Evolutionary conservation across 129 eudicot species (phyloP), one percentile per base, ranked within the genome.

Genomic region (Centaurea solstitialis): DNA sequence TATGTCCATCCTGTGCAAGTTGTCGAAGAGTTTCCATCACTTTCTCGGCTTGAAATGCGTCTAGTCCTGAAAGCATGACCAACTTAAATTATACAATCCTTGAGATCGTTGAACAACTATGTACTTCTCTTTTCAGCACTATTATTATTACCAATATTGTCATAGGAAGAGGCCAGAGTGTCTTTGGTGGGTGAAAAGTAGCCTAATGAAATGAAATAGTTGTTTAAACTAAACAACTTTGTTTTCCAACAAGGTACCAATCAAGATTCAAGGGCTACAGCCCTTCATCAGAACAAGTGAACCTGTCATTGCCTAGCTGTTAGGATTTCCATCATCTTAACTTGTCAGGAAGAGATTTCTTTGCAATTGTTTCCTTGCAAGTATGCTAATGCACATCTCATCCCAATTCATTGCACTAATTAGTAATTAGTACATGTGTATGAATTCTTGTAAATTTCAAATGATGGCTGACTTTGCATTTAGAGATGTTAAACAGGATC

Each of bases 41-140:
- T 83, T 91, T 93, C 82, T 93, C 99, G 57, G 99, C 97, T 85
- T 96, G 99, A 81, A 96, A 96, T 22, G 99, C 99, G 75, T 96
- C 99, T 68, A 96, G 98, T 76, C 99, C 99, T 96, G 91, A 85
- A 87, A 74, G 64, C 53, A 75, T 30, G 82, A 75, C 75, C 78
- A 65, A 41, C 35, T 75, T 79, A 74, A 37, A 22, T 68, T n/a
- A 59, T 35, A 21, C 2, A 35, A 53, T 20, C 5, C 61, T 62
- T 41, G 13, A 21, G 68, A 64, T 22, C 9, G 21, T 64, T 64
- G 13, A 21, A 21, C 12, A 64, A 20, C 12, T 64, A 64, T 64
- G 68, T 64, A 9, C 24, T 59, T 13, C 57, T 45, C 17, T 47
- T 47, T 47, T 17, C 67, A 59, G 67, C 67, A 59, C 67, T 59